Evolutionary conservation across 1,284 basidiomycete species (phyloP), one percentile per base, ranked within the genome.

Genomic region (Sanghuangporus weigelae): DNA sequence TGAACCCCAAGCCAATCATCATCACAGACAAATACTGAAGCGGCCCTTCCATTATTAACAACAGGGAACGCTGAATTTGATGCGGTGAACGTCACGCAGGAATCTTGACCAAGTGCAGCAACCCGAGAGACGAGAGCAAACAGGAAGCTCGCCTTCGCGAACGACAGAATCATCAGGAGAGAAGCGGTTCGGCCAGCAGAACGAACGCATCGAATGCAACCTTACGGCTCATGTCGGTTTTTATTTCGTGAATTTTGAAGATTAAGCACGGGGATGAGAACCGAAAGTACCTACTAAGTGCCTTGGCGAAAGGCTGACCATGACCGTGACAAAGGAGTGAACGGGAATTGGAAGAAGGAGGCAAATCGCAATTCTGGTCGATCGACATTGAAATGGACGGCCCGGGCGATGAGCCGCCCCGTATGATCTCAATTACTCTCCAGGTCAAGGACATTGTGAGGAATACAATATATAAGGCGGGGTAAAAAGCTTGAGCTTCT

Each of bases 1-100:
- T 87, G 86, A 2, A 90, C 84, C 39, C 83, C 84, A 23, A 81
- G 81, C 83, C 83, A 87, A 54, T 89, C 85, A 63, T 85, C 82
- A 0, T 77, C 68, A 16, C 83, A 81, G 39, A 83, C 73, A 38
- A 84, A 73, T 39, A 88, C 77, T 0, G 82, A 79, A 3, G 82
- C 74, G 0, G 80, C 83, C 35, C 72, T 73, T 55, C 78, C 76
- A 40, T 76, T 75, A 63, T 71, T 73, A 51, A 83, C 82, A 63
- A 85, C 72, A 14, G 80, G 54, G 65, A 77, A 76, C 2, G 74
- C 66, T 74, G 79, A 63, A 1, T 69, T 60, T 19, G 72, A 69
- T 8, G 68, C 67, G 26, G 68, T 60, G 67, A 76, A 74, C 6
- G 71, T 69, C 64, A 75, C 73, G 65, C 73, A 75, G 23, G 72